Base-by-base conservation (phyloP, 2,329 filamentous ascomycete genomes). In the Dactylellina parvicollis region DNA sequence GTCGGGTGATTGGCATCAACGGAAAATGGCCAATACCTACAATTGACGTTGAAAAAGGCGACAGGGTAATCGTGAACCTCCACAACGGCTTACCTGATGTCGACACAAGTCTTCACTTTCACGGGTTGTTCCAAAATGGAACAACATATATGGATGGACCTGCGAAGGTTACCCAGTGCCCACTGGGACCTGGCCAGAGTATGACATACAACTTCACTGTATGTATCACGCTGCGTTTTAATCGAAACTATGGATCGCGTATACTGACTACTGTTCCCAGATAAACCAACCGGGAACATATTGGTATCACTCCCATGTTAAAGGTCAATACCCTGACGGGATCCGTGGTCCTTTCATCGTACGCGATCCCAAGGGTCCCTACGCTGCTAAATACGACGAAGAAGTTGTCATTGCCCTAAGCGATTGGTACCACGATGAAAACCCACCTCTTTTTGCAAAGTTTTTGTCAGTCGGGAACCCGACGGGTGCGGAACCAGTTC, bases 1-100 rank as follows among this genome's bases (percentile, higher is more conserved):
- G 90, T 30, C 84, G 87, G n/a, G 86, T 86, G 2, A 91, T 94
- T 78, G 90, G 89, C 47, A 89, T 95, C 81, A 94, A 95, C 77
- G 86, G 86, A 3, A 80, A 88, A 81, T 92, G 90, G 89, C 91
- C 91, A 1, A 85, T 90, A 57, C 91, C 91, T 0, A 80, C 81
- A 24, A 88, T 92, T 65, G 83, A 86, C 56, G 88, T 86, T 36
- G 84, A 84, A 50, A 82, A 88, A 54, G 89, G 89, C 66, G 89
- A 91, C 78, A 83, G 82, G 20, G 76, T 90, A 55, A 78, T 89
- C 69, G 81, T 89, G 73, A 86, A 87, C 62, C 82, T 86, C 44
- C 80, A 83, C 73, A 90, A 90, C 78, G 80, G 82, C 20, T 82
- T 90, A 4, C 86, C 85, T 4, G 88, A 90, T 77, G 84, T 89